Base-by-base conservation (phyloP, 2,329 filamentous ascomycete species). In the Bretziella fagacearum region DNA sequence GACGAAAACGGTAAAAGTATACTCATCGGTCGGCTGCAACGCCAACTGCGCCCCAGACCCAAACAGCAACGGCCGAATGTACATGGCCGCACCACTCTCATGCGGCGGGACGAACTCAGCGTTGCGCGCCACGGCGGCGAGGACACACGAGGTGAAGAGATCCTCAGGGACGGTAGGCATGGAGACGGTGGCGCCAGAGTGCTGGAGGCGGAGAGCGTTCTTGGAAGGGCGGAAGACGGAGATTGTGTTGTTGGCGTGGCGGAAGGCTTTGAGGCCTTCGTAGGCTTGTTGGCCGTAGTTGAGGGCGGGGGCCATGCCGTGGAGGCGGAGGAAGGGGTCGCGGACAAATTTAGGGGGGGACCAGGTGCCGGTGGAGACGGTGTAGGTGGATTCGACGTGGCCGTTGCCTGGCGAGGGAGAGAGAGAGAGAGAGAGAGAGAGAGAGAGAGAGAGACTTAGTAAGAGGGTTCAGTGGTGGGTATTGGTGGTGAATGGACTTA, bases 271-370 rank as follows among this genome's bases (percentile, higher is more conserved):
- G 61, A 96, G 77, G n/a, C 91, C 91, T 62, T 98, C 91, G 69
- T 93, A 98, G 57, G 85, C 89, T 67, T 96, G 91, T 60, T 94
- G 86, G 50, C 89, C 86, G 63, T 98, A 98, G 71, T 98, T 98
- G 54, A 96, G 75, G 36, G 78, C 89, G 0, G 91, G 87, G 0
- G 87, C 80, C 84, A 98, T 91, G 62, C 89, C 91, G 64, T 96
- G 89, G 59, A 96, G 78, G 54, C 79, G 79, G 56, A 96, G 75
- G 67, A 73, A 87, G 5, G 89, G 89, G 56, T 89, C 84, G 51
- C 75, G 65, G 52, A 95, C 77, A 65, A 93, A 93, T 53, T 73
- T 67, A 22, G 84, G 85, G 11, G 77, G 62, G 0, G 79, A 75
- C 87, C 87, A 95, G 70, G 79, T 62, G 43, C 78, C 77, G 2